Conservation (phyloP, 495 filamentous ascomycete species). For the Penicillium lagena region DNA sequence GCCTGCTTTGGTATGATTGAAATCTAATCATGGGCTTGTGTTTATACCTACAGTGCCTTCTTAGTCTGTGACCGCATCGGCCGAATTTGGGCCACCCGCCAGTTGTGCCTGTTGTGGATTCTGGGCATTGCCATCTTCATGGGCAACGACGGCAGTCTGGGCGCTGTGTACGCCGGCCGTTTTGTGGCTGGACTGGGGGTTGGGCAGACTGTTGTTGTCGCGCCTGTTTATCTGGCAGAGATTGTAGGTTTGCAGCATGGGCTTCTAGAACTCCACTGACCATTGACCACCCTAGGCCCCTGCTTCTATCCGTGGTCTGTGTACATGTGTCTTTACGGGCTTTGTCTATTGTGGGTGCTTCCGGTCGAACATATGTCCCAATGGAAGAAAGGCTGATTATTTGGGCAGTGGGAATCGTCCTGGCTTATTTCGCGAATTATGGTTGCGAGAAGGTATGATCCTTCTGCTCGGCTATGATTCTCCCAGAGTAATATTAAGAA, state of each 20-base stretch:
- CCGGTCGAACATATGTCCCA: background rate
- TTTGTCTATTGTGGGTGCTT: conserved; percentile 29
- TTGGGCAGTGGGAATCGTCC: conserved; percentile 26
- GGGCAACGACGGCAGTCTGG: conserved; percentile 51
- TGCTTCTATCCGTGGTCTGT: conserved; percentile 57
- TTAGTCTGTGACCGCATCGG: conserved; percentile 61
- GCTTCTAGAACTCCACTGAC: background rate
- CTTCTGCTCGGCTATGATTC: too few species aligned
- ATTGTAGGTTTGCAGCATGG: conserved; percentile 24
- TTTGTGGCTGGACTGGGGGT: conserved; percentile 66
- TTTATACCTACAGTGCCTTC: conserved; percentile 41
- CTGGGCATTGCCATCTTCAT: conserved; percentile 65
- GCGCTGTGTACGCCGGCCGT: conserved; percentile 58
- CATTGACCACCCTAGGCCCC: conserved; percentile 31
- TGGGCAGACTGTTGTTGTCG: conserved; percentile 62
- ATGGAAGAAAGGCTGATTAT: background rate
- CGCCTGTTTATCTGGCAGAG: conserved; percentile 44
- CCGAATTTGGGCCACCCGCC: conserved; percentile 62
- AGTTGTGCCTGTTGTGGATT: conserved; percentile 61
- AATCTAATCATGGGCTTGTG: too few species aligned
- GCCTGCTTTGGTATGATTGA: too few species aligned
- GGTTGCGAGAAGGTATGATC: conserved; percentile 31
- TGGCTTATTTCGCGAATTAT: conserved; percentile 47
- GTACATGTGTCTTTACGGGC: conserved; percentile 60
- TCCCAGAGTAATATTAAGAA: too few species aligned